Evolutionary conservation across 1,139 yeast species (phyloP), one percentile per base, ranked within the genome.

Genomic region (Lodderomyces orthopsilosis): DNA sequence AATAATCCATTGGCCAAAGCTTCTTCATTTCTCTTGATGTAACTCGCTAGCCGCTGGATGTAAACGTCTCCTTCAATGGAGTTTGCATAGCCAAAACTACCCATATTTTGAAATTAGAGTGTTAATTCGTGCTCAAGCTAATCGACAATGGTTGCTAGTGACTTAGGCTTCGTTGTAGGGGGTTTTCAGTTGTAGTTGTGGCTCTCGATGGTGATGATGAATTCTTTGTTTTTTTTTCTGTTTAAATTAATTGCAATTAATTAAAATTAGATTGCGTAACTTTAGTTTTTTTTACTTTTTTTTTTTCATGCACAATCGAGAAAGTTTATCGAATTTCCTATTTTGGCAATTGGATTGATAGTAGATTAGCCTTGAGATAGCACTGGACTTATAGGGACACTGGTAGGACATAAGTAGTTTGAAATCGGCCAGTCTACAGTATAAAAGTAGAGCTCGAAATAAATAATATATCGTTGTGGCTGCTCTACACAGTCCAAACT

Each of bases 1-100:
- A 72, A 61, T 32, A 73, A 59, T 12, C 77, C 77, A 51, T 72
- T 72, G 32, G 77, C 78, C 41, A 73, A 61, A 8, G 66, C 70
- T 51, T 66, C 76, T 51, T 72, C 77, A 50, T 71, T 69, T 35
- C 70, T 61, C 34, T 70, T 63, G 32, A 71, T 63, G 46, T 70
- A 70, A 18, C 67, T 61, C 39, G 76, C 65, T 33, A 71, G 61
- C 45, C 68, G 58, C 50, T 71, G 77, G 33, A 70, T 59, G 50
- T 66, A 71, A 34, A 68, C 67, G 48, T 70, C 75, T 37, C 77
- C 76, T 44, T 68, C 75, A 40, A 70, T 64, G 48, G 71, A 63
- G 54, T 53, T 48, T 40, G 59, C 66, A 35, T 53, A 48, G 35
- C 49, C 51, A 37, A 55, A 52, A 21, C 55, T 43, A 18, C 63